Conservation (phyloP, 2,329 filamentous ascomycete genomes). For the Penicillium sp. region DNA sequence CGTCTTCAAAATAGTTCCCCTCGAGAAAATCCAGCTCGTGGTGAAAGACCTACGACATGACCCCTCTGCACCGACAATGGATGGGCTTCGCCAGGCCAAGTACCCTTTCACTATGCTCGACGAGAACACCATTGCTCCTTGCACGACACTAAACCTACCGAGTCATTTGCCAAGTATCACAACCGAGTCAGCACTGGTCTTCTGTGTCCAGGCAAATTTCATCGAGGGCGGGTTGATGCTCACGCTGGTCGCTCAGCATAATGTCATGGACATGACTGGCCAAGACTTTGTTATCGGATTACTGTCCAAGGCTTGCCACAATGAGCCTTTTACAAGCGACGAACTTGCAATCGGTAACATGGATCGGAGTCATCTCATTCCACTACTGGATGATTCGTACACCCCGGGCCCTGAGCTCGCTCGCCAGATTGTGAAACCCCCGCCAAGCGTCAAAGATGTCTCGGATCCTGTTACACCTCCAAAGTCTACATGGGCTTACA, state of each 20-base stretch:
- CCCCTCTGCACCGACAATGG: slow-evolving; percentile 31
- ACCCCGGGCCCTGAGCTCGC: slow-evolving; percentile 33
- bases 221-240: slow-evolving; percentile 45
- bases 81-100: slow-evolving; percentile 28
- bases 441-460: neutral
- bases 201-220: slow-evolving; percentile 44
- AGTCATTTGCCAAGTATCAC: slow-evolving; percentile 29
- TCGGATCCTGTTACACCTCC: neutral
- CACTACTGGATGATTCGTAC: slow-evolving; percentile 34
- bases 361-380: slow-evolving; percentile 31
- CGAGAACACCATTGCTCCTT: slow-evolving; percentile 38
- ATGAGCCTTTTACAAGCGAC: slow-evolving; percentile 38
- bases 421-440: slow-evolving; percentile 25
- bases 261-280: slow-evolving; percentile 45
- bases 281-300: slow-evolving; percentile 42
- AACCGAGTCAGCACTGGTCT: slow-evolving; percentile 30
- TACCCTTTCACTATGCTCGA: slow-evolving; percentile 46
- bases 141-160: slow-evolving; percentile 19
- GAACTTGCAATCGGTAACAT: slow-evolving; percentile 41
- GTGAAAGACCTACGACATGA: slow-evolving; percentile 41
- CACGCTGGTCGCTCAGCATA: slow-evolving; percentile 43
- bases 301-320: slow-evolving; percentile 41
- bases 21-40: slow-evolving; percentile 28
- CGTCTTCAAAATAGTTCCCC: slow-evolving; percentile 34
- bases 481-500: slow-evolving; percentile 10